Percentiles rank a stretch among this genome's conserved stretches.
Conservation (phyloP, 2,329 filamentous ascomycete species). For the Diaporthe humulicola region DNA sequence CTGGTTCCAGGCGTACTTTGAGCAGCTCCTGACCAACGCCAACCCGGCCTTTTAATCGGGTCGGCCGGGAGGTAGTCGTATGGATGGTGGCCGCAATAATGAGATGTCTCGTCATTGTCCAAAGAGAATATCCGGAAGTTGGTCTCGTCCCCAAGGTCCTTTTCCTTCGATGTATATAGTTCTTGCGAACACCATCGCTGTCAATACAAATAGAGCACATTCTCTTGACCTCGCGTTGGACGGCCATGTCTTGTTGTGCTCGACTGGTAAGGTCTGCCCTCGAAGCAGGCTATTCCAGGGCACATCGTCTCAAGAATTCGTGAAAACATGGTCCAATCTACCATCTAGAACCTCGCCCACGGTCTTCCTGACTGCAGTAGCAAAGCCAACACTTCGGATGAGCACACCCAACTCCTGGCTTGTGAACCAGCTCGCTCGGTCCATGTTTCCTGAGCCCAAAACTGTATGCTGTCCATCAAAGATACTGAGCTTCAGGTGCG, state of each 20-base stretch:
- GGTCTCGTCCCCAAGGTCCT: neutral
- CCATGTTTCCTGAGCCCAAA: conserved; percentile 86
- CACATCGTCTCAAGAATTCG: neutral
- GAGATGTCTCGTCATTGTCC: conserved; percentile 15
- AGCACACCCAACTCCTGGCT: conserved; percentile 85
- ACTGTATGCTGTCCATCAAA: conserved; percentile 78
- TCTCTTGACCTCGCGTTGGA: neutral
- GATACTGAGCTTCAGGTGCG: conserved; percentile 83
- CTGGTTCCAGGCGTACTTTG: conserved; percentile 76
- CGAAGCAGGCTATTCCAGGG: no score
- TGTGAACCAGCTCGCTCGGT: conserved; percentile 88
- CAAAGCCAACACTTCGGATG: conserved; percentile 57
- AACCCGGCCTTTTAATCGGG: conserved; percentile 62
- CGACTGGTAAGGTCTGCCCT: neutral
- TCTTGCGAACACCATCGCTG: conserved; percentile 19
- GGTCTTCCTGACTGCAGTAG: conserved; percentile 46
- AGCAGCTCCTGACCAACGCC: conserved; percentile 67
- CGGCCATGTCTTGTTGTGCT: no score
- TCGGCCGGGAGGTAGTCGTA: neutral
- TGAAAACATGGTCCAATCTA: conserved; percentile 50
- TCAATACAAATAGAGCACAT: conserved; percentile 25
- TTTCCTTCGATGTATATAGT: conserved; percentile 38
- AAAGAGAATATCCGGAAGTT: conserved; percentile 4
- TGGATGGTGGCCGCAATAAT: neutral
- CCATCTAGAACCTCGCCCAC: conserved; percentile 51